Evolutionary conservation across 306 rosid species (phyloP), one percentile per base, ranked within the genome.

Genomic region (Adenanthera pavonina): DNA sequence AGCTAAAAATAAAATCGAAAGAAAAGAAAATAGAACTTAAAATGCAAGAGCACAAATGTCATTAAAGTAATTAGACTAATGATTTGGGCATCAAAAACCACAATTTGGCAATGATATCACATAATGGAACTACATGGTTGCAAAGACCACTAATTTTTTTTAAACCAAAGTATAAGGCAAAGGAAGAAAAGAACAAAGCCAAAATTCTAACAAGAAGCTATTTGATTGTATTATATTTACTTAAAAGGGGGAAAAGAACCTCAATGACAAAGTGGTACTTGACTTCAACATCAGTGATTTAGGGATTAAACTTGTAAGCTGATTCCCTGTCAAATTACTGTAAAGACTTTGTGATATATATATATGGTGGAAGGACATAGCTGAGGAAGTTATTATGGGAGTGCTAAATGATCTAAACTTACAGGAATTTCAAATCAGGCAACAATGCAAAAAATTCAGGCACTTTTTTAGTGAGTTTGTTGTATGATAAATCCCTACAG

Each of bases 401-500:
- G 70, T 1, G 0, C 3, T n/a, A 12, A 43, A 15, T 7, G 14
- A 51, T 54, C 15, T 61, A 0, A 72, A 64, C 87, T 77, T 83
- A 83, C 85, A 86, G 81, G 70, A 77, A 2, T 57, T 65, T 40
- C 30, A 84, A 76, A 30, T 75, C 44, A 49, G 78, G 69, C 46
- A 87, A 2, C 3, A 75, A 10, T n/a, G 80, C 81, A 3, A 87
- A 47, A 81, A 75, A 78, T 19, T 65, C 69, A 0, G 86, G 84
- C 1, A 81, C 5, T 20, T 40, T 3, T 82, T 88, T 86, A 40
- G 36, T 53, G 30, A 84, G 46, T 2, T 73, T 6, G 44, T 86
- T 86, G 30, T 51, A 6, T 40, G 85, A 74, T 59, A 84, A 81
- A 62, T 87, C 86, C 82, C 86, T 84, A 41, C 34, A 56, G 74